Percentiles rank a stretch among this genome's conserved stretches.
Evolutionary conservation across 495 filamentous ascomycete genomes (phyloP).

Genomic region (Aspergillus olivimuriae): DNA sequence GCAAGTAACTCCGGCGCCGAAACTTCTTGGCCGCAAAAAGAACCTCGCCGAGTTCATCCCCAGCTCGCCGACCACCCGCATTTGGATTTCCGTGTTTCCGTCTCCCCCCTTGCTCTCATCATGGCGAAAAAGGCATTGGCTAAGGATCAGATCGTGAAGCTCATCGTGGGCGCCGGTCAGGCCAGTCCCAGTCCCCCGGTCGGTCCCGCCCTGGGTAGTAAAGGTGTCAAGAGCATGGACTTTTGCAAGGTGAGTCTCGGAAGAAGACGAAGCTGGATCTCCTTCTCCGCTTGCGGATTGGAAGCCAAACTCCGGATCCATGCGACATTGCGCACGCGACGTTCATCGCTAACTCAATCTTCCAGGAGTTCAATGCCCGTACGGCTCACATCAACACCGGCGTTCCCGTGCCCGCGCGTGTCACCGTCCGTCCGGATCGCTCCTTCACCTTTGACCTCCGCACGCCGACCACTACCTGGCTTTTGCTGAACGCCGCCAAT

Average conservation of each 20-base stretch:
- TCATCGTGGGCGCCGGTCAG: slow-evolving; percentile 97
- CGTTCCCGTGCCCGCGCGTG: slow-evolving; percentile 80
- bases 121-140: slow-evolving; percentile 75
- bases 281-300: too few relatives aligned
- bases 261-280: too few relatives aligned
- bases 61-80: not conserved
- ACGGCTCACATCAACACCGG: slow-evolving; percentile 79
- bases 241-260: slow-evolving; percentile 81
- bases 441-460: slow-evolving; percentile 90
- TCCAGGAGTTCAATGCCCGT: slow-evolving; percentile 93
- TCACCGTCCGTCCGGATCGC: slow-evolving; percentile 90
- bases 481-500: slow-evolving; percentile 78
- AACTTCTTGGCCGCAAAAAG: slow-evolving; percentile 7
- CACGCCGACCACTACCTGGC: slow-evolving; percentile 83
- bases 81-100: not conserved
- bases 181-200: slow-evolving; percentile 95
- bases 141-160: slow-evolving; percentile 86
- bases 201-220: slow-evolving; percentile 92
- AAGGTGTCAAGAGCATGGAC: slow-evolving; percentile 99
- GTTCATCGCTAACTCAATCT: not conserved
- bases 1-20: slow-evolving; percentile 11
- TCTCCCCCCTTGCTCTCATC: slow-evolving; percentile 16
- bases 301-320: not conserved
- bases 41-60: not conserved
- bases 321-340: too few relatives aligned